Evolutionary conservation across 306 rosid genomes (phyloP), one percentile per base, ranked within the genome.

Genomic region (Trifolium repens): DNA sequence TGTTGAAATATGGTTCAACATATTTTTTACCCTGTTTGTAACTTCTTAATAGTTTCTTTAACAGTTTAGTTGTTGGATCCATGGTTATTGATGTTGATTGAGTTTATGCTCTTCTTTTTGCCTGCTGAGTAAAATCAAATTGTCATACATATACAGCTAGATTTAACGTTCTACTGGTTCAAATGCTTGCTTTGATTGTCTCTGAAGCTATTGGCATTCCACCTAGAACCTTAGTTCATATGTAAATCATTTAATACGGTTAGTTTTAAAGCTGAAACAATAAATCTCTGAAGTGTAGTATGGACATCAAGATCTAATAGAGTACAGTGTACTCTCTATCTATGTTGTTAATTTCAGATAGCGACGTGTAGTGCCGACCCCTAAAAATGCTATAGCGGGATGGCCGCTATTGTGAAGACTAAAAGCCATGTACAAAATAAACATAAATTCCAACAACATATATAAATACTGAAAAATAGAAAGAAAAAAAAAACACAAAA

Each of bases 141-240:
- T 57, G 61, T 68, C 69, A 32, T 44, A 17, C 39, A 44, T 14
- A 46, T 46, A 46, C 52, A 13, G n/a, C 22, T 68, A 34, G 22
- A 65, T 44, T 52, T 60, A 30, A 30, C 49, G 22, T 52, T 11
- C 30, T 71, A 55, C 65, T 71, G 57, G 71, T 13, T 40, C 69
- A 57, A 55, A 68, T 58, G 72, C 50, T 76, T 71, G 60, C 68
- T 53, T 63, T 62, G 60, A 53, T 70, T 35, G 27, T 72, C 60
- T 76, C 14, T 52, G 69, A 73, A 67, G 71, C 58, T 64, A 22
- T 24, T 71, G 57, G 27, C 12, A 4, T 75, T 60, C 42, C 52
- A 6, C 68, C 42, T 59, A 46, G 34, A 68, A 61, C 55, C 34
- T 7, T 17, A 47, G 37, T 67, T 75, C 84, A 62, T n/a, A 34